phyloP scores from a whole-genome alignment of 768 basidiomycete species.

The Hygrophorus russula region DNA sequence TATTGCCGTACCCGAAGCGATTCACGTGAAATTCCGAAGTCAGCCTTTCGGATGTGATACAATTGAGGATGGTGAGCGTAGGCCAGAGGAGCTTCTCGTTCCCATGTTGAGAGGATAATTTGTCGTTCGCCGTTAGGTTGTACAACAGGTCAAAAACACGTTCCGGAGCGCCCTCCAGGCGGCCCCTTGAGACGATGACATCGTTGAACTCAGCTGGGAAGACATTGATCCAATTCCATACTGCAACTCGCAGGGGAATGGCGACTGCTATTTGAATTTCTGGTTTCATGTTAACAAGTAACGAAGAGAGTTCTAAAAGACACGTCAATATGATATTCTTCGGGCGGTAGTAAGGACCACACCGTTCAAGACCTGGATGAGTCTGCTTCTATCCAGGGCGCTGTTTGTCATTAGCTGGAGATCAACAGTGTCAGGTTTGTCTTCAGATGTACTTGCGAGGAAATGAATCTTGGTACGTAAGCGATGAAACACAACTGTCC shows the following conservation, averaged over 20 bases:
- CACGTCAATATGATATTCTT: constrained; percentile 3
- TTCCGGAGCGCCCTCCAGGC: constrained; percentile 74
- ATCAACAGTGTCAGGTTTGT: constrained; percentile 56
- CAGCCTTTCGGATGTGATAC: constrained; percentile 66
- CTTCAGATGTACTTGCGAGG: constrained; percentile 36
- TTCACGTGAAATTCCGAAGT: constrained; percentile 39
- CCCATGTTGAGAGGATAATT: constrained; percentile 18
- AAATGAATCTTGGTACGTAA: constrained; percentile 59
- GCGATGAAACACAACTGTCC: constrained; percentile 63
- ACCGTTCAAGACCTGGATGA: constrained; percentile 67
- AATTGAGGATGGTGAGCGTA: constrained; percentile 60
- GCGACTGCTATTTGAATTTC: constrained; percentile 67
- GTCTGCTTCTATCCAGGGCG: constrained; percentile 55
- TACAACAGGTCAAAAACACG: constrained; percentile 77
- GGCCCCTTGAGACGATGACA: constrained; percentile 47
- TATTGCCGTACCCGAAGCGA: constrained; percentile 13
- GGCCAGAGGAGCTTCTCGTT: constrained; percentile 66
- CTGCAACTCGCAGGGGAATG: constrained; percentile 57
- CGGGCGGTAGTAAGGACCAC: constrained; percentile 10
- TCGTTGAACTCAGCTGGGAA: constrained; percentile 75
- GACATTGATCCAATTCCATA: constrained; percentile 86
- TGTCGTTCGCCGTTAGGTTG: constrained; percentile 19
- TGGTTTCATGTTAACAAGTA: constrained; percentile 72
- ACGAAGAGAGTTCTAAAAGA: constrained; percentile 58
- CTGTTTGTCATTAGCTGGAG: constrained; percentile 70